These are phyloP conservation scores for Helianthus tuberosus DNA, from an alignment of 129 eudicot genomes.

Conservation along the genomic window DNA sequence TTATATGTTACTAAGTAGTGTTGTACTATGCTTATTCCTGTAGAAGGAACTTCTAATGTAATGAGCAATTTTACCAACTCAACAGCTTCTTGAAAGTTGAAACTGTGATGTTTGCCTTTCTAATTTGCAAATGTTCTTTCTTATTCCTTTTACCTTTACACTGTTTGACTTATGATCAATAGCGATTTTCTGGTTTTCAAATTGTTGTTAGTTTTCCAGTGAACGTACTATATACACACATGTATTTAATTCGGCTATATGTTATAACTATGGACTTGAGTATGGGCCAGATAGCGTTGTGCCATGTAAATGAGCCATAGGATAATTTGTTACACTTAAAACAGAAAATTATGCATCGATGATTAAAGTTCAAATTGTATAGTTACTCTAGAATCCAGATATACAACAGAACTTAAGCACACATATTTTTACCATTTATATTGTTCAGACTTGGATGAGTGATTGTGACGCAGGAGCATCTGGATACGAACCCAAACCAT, in stretches of 20 bases:
- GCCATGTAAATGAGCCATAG: slow-evolving; percentile 1
- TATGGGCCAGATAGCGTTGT: not conserved
- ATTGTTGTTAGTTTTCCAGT: slow-evolving; percentile 4
- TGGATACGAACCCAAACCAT: too few relatives aligned
- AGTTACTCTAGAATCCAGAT: not conserved
- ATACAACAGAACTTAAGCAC: not conserved
- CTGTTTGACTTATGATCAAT: not conserved
- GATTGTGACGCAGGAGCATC: not conserved
- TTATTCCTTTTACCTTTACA: not conserved
- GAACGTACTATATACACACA: not conserved
- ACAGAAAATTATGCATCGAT: slow-evolving; percentile 5
- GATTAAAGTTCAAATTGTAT: not conserved
- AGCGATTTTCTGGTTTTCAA: not conserved
- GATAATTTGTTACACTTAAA: not conserved
- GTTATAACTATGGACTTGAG: not conserved
- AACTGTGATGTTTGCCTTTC: not conserved
- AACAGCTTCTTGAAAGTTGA: not conserved
- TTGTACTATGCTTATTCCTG: not conserved
- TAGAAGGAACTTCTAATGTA: slow-evolving; percentile 6
- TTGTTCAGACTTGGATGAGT: slow-evolving; percentile 13
- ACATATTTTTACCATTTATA: slow-evolving; percentile 13
- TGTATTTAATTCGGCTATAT: slow-evolving; percentile 4
- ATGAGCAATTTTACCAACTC: not conserved
- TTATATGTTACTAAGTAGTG: not conserved
- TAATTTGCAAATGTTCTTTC: not conserved